Conservation (phyloP, 78 protist species). For the Pigoraptor vietnamica region DNA sequence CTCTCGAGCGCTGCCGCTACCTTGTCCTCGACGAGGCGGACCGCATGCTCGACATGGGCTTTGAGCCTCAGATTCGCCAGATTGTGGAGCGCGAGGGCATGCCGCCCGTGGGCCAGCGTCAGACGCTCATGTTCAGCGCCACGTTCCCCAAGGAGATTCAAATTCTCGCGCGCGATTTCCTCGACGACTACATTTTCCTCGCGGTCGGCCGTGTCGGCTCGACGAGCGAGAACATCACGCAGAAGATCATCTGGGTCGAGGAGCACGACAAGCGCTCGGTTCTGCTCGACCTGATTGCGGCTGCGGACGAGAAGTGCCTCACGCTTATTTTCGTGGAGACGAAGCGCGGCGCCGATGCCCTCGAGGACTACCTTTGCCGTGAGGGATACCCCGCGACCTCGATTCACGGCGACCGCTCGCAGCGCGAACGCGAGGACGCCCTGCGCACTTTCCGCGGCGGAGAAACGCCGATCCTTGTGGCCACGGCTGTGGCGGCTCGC, state of each 20-base stretch:
- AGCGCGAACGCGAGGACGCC: conserved; percentile 90
- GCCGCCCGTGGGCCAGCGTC: conserved; percentile 73
- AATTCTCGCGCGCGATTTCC: conserved; percentile 86
- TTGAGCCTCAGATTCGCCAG: conserved; percentile 95
- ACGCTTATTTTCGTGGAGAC: conserved; percentile 80
- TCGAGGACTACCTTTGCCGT: conserved; percentile 69
- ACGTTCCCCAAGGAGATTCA: conserved; percentile 96
- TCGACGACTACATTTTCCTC: conserved; percentile 84
- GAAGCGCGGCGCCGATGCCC: conserved; percentile 69
- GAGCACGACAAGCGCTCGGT: conserved; percentile 75
- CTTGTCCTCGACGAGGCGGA: conserved; percentile 97
- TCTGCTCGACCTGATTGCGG: conserved; percentile 66
- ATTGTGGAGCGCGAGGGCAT: conserved; percentile 84
- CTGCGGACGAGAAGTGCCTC: conserved; percentile 31
- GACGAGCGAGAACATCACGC: conserved; percentile 84
- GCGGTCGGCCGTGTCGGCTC: conserved; percentile 96
- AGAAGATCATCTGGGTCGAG: conserved; percentile 51
- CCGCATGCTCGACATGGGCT: conserved; percentile 99
- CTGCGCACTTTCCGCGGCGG: conserved; percentile 54
- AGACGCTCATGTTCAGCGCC: conserved; percentile 97
- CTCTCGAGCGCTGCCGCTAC: conserved; percentile 56
- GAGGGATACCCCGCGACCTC: conserved; percentile 57
- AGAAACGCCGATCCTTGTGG: conserved; percentile 82
- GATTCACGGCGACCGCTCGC: conserved; percentile 98
- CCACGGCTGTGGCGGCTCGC: conserved; percentile 96